A percentile compares a stretch with the other conserved stretches of the same genome.
phyloP scores from a whole-genome alignment of 2,329 filamentous ascomycete species.

The Fusarium sacchari region DNA sequence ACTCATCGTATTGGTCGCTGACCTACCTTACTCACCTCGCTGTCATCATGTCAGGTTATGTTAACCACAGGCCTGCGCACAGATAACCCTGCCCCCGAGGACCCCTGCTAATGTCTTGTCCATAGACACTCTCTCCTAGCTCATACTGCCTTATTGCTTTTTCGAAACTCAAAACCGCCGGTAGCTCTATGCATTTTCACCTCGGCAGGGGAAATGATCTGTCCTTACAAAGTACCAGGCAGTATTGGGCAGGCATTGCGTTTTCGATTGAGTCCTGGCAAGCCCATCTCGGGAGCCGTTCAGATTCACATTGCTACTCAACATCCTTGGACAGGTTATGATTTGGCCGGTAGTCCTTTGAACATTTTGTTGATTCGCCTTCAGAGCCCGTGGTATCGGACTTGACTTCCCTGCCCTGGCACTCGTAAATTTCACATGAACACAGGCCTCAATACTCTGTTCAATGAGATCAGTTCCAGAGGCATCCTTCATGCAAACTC shows the following conservation, averaged over 20 bases:
- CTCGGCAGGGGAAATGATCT: slow-evolving; percentile 3
- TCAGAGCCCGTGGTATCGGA: not conserved
- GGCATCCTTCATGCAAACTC: slow-evolving; percentile 7
- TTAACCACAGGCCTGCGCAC: slow-evolving; percentile 3
- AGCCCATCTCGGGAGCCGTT: not conserved
- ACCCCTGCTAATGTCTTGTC: slow-evolving; percentile 9
- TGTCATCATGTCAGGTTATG: slow-evolving; percentile 6
- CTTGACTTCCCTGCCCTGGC: slow-evolving; percentile 7
- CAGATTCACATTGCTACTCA: not conserved
- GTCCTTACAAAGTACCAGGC: slow-evolving; percentile 1
- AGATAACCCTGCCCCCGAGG: slow-evolving; percentile 1
- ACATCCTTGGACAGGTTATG: not conserved
- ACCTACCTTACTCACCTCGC: slow-evolving; percentile 15
- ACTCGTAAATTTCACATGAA: not conserved
- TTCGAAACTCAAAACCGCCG: slow-evolving; percentile 7
- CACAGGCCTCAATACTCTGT: slow-evolving; percentile 9
- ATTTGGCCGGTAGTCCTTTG: not conserved
- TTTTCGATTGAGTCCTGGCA: not conserved
- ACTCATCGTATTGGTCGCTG: slow-evolving; percentile 23
- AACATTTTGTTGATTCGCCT: not conserved
- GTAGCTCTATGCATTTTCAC: slow-evolving; percentile 8
- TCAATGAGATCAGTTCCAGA: slow-evolving; percentile 9
- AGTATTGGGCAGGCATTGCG: not conserved
- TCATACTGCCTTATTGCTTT: slow-evolving; percentile 32
- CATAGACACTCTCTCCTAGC: slow-evolving; percentile 28